phyloP scores from a whole-genome alignment of 2,329 filamentous ascomycete genomes.

The Penicillium aurantiogriseum region DNA sequence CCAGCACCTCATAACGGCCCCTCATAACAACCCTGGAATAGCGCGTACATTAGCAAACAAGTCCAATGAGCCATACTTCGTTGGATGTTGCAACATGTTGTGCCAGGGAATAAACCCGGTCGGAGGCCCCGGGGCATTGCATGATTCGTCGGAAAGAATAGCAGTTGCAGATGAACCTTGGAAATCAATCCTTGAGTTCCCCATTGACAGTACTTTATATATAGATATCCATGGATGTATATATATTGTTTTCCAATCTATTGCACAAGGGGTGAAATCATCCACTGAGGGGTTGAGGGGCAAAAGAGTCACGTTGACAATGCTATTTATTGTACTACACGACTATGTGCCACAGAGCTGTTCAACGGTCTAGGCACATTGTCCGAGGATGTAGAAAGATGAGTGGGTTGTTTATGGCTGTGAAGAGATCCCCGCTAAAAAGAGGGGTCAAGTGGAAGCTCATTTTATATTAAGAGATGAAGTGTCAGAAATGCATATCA shows the following conservation, averaged over 20 bases:
- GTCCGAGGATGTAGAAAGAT: neutral
- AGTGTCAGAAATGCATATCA: slow-evolving; percentile 5
- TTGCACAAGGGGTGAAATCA: neutral
- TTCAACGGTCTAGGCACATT: neutral
- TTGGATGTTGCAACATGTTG: neutral
- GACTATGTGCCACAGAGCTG: neutral
- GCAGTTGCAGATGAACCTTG: neutral
- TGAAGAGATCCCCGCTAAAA: neutral
- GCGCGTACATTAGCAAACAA: neutral
- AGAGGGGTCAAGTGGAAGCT: neutral
- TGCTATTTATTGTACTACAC: slow-evolving; percentile 1
- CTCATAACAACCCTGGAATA: neutral
- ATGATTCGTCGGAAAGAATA: slow-evolving; percentile 13
- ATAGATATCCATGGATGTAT: too few relatives aligned
- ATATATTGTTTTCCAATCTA: neutral
- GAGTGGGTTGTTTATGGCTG: neutral
- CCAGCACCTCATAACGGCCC: neutral
- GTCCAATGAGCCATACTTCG: neutral
- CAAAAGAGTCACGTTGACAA: neutral
- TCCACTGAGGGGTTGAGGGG: neutral
- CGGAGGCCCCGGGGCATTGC: slow-evolving; percentile 17
- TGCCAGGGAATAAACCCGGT: slow-evolving; percentile 4
- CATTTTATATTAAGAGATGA: neutral
- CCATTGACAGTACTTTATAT: neutral
- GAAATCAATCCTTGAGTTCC: neutral